Percentiles rank a stretch among this genome's conserved stretches.
Conservation (phyloP, 306 rosid species). For the Quercus gilva region DNA sequence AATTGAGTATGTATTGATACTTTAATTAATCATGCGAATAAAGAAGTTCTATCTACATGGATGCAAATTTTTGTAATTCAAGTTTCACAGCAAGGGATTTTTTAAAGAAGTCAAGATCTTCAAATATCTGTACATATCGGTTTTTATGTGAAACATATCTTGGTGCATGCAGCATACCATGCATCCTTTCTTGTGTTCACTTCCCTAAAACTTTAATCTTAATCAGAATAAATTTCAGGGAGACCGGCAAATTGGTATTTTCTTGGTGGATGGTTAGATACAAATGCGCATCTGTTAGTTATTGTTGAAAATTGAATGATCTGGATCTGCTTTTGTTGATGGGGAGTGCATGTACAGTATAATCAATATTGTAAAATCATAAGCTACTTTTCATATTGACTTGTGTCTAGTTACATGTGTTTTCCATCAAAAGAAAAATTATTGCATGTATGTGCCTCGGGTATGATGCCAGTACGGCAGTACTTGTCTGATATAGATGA, state of each 20-base stretch:
- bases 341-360: neutral
- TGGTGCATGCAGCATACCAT: neutral
- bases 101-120: neutral
- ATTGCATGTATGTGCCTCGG: too few relatives aligned
- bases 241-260: conserved; percentile 84
- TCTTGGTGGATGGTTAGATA: neutral
- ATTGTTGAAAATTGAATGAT: conserved; percentile 6
- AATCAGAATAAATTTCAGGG: conserved; percentile 39
- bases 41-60: too few relatives aligned
- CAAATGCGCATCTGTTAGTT: neutral
- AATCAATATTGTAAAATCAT: neutral
- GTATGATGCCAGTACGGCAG: too few relatives aligned
- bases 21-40: too few relatives aligned
- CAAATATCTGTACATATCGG: neutral
- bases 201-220: neutral
- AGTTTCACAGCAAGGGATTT: too few relatives aligned
- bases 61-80: too few relatives aligned
- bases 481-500: conserved; percentile 20
- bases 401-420: conserved; percentile 10
- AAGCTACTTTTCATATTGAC: conserved; percentile 7
- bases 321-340: neutral
- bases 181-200: neutral
- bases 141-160: neutral
- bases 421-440: neutral
- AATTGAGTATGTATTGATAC: too few relatives aligned